These are phyloP conservation scores for Ananas comosus DNA, from an alignment of 176 grass and related monocot species.

Conservation along the genomic window DNA sequence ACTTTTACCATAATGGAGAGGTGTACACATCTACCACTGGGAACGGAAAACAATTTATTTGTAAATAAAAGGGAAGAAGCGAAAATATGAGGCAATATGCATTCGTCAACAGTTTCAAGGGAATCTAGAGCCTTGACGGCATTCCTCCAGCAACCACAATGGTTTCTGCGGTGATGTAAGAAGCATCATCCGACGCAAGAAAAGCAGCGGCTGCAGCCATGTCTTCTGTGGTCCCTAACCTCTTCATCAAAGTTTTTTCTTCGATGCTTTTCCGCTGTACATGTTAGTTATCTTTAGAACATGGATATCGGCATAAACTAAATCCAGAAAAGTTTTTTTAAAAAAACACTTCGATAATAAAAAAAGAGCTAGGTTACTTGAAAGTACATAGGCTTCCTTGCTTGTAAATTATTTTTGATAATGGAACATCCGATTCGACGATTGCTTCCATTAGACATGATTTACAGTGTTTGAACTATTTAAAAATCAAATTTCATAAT, in stretches of 20 bases:
- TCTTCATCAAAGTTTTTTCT: conserved; percentile 50
- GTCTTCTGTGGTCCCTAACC: conserved; percentile 68
- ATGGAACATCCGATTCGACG: too few relatives aligned
- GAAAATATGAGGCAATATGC: background rate
- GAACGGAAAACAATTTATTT: background rate
- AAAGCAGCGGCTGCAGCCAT: conserved; percentile 69
- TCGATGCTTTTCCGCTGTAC: conserved; percentile 54
- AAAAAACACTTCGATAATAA: too few relatives aligned
- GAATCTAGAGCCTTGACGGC: conserved; percentile 53
- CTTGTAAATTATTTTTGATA: too few relatives aligned
- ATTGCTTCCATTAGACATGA: too few relatives aligned
- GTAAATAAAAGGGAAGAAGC: background rate
- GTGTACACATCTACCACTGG: too few relatives aligned
- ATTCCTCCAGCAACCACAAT: conserved; percentile 75
- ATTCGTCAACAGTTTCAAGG: background rate
- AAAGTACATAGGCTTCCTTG: too few relatives aligned
- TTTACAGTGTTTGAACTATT: too few relatives aligned
- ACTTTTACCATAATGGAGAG: too few relatives aligned
- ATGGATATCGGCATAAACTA: background rate
- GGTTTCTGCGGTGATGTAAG: conserved; percentile 88
- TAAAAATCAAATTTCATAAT: too few relatives aligned
- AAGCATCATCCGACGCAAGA: conserved; percentile 74
- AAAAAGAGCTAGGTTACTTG: too few relatives aligned
- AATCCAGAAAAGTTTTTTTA: too few relatives aligned
- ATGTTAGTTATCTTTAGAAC: background rate